Evolutionary conservation across 139 green algal genomes (phyloP), one percentile per base, ranked within the genome.

Genomic region (Yamagishiella unicocca): DNA sequence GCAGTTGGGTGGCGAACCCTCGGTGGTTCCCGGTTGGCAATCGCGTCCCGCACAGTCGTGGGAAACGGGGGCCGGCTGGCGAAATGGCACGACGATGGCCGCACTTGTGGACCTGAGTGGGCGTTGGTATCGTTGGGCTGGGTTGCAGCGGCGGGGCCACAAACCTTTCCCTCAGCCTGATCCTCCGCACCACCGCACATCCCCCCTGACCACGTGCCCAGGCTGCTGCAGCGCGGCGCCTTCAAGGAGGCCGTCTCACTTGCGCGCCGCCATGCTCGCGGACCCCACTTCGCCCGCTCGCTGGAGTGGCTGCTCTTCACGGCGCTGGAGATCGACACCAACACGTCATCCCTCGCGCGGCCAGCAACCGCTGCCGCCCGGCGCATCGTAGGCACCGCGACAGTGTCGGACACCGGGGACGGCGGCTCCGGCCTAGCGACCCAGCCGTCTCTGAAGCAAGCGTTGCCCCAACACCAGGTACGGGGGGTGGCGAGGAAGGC

Each of bases 251-350:
- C 94, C 0, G 70, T 89, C 3, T 67, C 91, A 24, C 89, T 98
- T 42, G 96, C 96, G 2, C 62, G 61, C 21, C 92, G 92, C 9
- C 94, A 95, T 74, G 75, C 93, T 53, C 61, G 84, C 31, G 95
- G 93, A 0, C 95, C 95, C 0, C 94, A 98, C 90, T 98, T 99
- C 88, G 89, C 92, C 0, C 76, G 95, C 43, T 98, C 96, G 25
- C 90, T 99, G 71, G 97, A 99, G 90, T 99, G 97, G 97, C 93
- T 99, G 83, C 93, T 99, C 19, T 99, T 98, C 93, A 98, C 96
- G 0, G 88, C 96, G 0, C 93, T 99, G 68, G 96, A 99, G 58
- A 83, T 94, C 33, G 93, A 99, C 43, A 87, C 87, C 31, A 74
- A 46, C 31, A 74, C 31, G 14, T 45, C 66, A 6, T 45, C 66